A percentile compares a stretch with the other conserved stretches of the same genome.
phyloP scores from a whole-genome alignment of 148 eudicot genomes.

The Amaranthus hypochondriacus region DNA sequence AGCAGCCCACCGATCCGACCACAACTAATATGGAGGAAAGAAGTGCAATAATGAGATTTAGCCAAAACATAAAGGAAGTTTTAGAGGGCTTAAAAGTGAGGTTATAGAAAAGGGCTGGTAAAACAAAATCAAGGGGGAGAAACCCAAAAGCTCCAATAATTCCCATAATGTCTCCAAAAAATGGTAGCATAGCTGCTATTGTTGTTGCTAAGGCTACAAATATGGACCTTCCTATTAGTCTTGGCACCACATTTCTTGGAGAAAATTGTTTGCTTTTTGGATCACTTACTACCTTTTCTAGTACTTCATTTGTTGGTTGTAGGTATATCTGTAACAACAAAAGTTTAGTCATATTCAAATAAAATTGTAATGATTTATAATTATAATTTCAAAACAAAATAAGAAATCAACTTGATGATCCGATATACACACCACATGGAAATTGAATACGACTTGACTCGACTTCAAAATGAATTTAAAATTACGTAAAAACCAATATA shows the following conservation, averaged over 20 bases:
- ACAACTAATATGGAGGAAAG: conserved; percentile 45
- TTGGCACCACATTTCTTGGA: conserved; percentile 45
- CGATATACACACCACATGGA: no score
- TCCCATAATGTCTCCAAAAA: conserved; percentile 73
- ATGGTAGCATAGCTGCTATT: conserved; percentile 75
- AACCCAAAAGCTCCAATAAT: conserved; percentile 76
- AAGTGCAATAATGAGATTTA: conserved; percentile 46
- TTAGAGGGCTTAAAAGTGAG: conserved; percentile 71
- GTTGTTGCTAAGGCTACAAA: conserved; percentile 50
- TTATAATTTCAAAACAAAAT: no score
- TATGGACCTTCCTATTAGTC: conserved; percentile 56
- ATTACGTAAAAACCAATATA: no score
- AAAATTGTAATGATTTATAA: no score
- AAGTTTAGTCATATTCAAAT: no score
- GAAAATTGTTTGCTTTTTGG: conserved; percentile 62
- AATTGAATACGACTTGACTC: no score
- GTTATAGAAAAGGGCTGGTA: conserved; percentile 71
- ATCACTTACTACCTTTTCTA: conserved; percentile 54
- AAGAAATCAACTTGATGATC: no score
- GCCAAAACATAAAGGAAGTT: conserved; percentile 43
- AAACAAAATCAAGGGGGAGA: conserved; percentile 71
- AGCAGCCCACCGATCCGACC: conserved; percentile 65
- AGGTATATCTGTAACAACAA: conserved; percentile 55
- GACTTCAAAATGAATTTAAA: no score
- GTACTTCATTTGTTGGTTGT: conserved; percentile 87